phyloP scores from a whole-genome alignment of 352 stramenopile species.

The Phytophthora vignae region DNA sequence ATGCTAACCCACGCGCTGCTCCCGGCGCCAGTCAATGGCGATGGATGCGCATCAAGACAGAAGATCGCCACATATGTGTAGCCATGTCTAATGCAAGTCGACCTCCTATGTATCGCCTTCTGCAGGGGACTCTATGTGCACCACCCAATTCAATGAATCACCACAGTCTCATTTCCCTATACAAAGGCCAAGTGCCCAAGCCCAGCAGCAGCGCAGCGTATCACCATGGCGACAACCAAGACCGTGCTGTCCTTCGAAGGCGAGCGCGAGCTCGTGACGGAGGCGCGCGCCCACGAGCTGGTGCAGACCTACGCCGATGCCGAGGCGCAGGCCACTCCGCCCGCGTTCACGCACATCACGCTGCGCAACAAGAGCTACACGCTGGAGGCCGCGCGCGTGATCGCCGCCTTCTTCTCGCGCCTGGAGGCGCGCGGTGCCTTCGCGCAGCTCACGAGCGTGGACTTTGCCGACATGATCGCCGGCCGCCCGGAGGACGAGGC shows the following conservation, averaged over 20 bases:
- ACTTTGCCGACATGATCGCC: conserved; percentile 91
- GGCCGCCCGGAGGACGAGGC: conserved; percentile 83
- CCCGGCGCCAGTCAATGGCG: not conserved
- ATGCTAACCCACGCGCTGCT: conserved; percentile 9
- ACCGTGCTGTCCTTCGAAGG: conserved; percentile 74
- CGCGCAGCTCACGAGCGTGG: conserved; percentile 68
- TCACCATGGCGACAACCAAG: conserved; percentile 33
- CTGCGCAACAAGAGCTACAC: conserved; percentile 92
- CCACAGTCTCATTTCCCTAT: conserved; percentile 12
- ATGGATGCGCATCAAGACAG: conserved; percentile 2
- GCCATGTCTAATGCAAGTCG: conserved; percentile 18
- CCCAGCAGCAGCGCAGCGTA: conserved; percentile 1
- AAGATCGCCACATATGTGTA: conserved; percentile 22
- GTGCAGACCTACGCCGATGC: conserved; percentile 54
- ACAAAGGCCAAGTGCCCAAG: conserved; percentile 23
- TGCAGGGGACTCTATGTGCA: conserved; percentile 3
- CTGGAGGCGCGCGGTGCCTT: conserved; percentile 65
- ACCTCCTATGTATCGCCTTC: not conserved
- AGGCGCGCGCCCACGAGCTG: conserved; percentile 72
- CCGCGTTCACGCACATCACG: conserved; percentile 80
- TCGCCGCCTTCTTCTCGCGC: conserved; percentile 73
- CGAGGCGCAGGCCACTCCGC: conserved; percentile 32
- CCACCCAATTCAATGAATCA: conserved; percentile 1
- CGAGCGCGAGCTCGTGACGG: conserved; percentile 84
- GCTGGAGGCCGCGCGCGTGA: conserved; percentile 74